These are phyloP conservation scores for Juglanconis sp. DNA, from an alignment of 2,329 filamentous ascomycete species.

Conservation along the genomic window DNA sequence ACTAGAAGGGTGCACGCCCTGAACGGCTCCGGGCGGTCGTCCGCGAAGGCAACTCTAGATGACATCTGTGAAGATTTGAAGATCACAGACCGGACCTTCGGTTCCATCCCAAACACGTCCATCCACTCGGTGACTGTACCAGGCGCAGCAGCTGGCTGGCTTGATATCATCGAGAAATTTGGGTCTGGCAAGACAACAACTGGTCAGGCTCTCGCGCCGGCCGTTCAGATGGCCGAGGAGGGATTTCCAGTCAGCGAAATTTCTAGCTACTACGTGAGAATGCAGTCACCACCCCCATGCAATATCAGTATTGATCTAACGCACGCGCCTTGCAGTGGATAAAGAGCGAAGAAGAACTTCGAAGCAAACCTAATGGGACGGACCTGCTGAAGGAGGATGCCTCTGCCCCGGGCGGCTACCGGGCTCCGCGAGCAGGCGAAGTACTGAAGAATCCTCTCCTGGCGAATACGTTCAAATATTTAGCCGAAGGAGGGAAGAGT, in stretches of 20 bases:
- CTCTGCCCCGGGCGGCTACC: conserved; percentile 60
- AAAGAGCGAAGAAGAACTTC: conserved; percentile 22
- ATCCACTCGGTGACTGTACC: conserved; percentile 81
- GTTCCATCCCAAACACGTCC: conserved; percentile 67
- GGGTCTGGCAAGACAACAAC: conserved; percentile 1
- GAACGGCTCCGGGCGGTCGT: conserved; percentile 87
- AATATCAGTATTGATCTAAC: neutral
- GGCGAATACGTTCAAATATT: conserved; percentile 71
- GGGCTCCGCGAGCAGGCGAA: conserved; percentile 75
- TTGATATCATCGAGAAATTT: conserved; percentile 10
- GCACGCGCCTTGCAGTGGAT: conserved; percentile 21
- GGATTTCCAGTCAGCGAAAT: conserved; percentile 62
- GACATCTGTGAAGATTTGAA: conserved; percentile 66
- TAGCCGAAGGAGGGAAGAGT: conserved; percentile 75
- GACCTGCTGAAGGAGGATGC: conserved; percentile 81
- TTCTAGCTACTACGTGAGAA: conserved; percentile 68
- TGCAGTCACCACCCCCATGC: conserved; percentile 45
- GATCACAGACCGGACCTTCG: conserved; percentile 52
- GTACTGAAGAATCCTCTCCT: conserved; percentile 79
- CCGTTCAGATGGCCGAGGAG: conserved; percentile 12
- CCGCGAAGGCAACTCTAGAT: conserved; percentile 65
- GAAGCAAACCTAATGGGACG: conserved; percentile 15
- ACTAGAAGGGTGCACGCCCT: conserved; percentile 76
- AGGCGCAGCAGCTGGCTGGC: conserved; percentile 24
- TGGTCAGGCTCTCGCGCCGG: conserved; percentile 2